A percentile compares a stretch with the other conserved stretches of the same genome.
These are phyloP conservation scores for Umbelopsis isabellina DNA, from an alignment of 192 early-diverging fungal genomes.

Conservation along the genomic window DNA sequence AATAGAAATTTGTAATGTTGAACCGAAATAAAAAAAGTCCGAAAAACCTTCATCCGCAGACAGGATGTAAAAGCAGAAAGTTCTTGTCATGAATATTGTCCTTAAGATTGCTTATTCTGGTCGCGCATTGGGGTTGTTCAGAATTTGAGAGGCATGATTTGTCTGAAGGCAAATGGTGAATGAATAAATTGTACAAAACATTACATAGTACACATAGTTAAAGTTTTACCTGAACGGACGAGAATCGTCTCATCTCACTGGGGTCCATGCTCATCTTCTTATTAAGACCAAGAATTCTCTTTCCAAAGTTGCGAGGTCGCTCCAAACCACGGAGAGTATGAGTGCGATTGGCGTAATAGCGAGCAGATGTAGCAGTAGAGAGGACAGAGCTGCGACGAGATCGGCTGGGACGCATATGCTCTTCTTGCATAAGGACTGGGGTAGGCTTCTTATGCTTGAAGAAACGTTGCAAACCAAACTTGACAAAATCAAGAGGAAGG, in stretches of 20 bases:
- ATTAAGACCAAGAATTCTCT: slow-evolving; percentile 43
- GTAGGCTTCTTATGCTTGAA: slow-evolving; percentile 51
- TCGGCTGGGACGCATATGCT: not conserved
- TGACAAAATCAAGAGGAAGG: slow-evolving; percentile 74
- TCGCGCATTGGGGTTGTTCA: slow-evolving; percentile 1
- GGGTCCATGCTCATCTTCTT: slow-evolving; percentile 63
- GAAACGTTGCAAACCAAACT: slow-evolving; percentile 65
- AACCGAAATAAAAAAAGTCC: not conserved
- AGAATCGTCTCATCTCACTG: slow-evolving; percentile 72
- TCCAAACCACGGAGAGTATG: slow-evolving; percentile 35
- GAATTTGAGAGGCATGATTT: slow-evolving; percentile 36
- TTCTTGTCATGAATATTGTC: not conserved
- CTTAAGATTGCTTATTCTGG: not conserved
- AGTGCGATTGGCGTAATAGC: slow-evolving; percentile 42
- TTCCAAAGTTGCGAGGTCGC: slow-evolving; percentile 41
- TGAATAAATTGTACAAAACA: not conserved
- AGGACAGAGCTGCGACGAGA: slow-evolving; percentile 32
- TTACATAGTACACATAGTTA: slow-evolving; percentile 10
- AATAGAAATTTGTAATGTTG: too few species aligned
- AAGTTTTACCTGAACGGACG: slow-evolving; percentile 65
- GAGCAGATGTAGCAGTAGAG: slow-evolving; percentile 31
- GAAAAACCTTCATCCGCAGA: too few species aligned
- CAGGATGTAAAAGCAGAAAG: too few species aligned
- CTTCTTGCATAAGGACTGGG: slow-evolving; percentile 14
- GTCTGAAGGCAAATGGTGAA: slow-evolving; percentile 20